A percentile compares a stretch with the other conserved stretches of the same genome.
phyloP scores from a whole-genome alignment of 352 stramenopile species.

The Phytophthora boehmeriae region DNA sequence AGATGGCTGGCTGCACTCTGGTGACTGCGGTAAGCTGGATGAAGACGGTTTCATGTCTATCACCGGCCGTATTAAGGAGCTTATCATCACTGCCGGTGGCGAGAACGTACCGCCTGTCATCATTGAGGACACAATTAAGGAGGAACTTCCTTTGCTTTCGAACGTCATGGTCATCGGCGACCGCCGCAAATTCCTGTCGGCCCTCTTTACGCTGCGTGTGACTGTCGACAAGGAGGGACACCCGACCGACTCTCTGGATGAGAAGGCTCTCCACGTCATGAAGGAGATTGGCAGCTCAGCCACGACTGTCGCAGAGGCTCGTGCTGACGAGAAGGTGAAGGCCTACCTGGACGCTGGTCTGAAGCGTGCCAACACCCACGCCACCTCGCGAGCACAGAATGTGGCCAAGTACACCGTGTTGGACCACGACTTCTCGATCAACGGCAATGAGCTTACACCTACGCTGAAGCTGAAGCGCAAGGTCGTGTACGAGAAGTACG shows the following conservation, averaged over 20 bases:
- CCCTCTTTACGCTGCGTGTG: constrained; percentile 89
- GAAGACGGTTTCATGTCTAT: constrained; percentile 94
- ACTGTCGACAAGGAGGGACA: constrained; percentile 80
- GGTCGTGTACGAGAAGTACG: constrained; percentile 93
- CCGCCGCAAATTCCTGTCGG: constrained; percentile 92
- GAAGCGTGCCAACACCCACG: constrained; percentile 76
- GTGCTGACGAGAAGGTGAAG: constrained; percentile 77
- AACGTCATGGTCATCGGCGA: constrained; percentile 95
- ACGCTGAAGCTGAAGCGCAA: constrained; percentile 97
- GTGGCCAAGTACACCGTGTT: constrained; percentile 90
- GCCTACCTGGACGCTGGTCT: constrained; percentile 74
- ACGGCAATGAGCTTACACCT: constrained; percentile 93
- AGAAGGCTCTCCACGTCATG: constrained; percentile 62
- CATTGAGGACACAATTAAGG: constrained; percentile 93
- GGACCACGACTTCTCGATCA: constrained; percentile 91
- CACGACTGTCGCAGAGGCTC: constrained; percentile 74
- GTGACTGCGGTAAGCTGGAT: constrained; percentile 92
- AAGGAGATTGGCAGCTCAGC: constrained; percentile 69
- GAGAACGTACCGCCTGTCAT: constrained; percentile 95
- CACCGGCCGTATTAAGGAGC: constrained; percentile 96
- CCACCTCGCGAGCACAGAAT: constrained; percentile 85
- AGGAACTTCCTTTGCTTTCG: constrained; percentile 83
- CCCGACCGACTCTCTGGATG: constrained; percentile 83
- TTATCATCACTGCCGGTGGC: constrained; percentile 95
- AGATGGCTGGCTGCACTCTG: constrained; percentile 94